phyloP scores from a whole-genome alignment of 805 yeast species.

The Yamadazyma sp. region DNA sequence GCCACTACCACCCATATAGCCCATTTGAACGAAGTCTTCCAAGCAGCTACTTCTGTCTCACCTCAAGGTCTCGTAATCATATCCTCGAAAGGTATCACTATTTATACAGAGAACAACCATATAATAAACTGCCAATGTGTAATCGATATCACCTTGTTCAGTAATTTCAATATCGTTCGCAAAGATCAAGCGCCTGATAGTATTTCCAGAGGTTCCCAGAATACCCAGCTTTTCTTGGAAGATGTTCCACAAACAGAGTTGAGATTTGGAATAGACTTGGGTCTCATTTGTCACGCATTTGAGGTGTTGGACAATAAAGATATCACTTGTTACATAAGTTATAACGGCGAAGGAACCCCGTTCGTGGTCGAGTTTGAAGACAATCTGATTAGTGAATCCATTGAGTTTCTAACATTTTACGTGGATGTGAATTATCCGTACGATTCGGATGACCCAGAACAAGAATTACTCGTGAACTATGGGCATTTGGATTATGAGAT shows the following conservation, averaged over 20 bases:
- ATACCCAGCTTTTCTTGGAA: conserved; percentile 7
- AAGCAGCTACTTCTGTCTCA: conserved; percentile 30
- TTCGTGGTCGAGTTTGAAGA: conserved; percentile 44
- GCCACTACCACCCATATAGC: conserved; percentile 39
- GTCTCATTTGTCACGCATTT: conserved; percentile 36
- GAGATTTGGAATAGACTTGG: conserved; percentile 37
- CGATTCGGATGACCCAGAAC: conserved; percentile 21
- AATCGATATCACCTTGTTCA: conserved; percentile 39
- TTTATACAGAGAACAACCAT: conserved; percentile 39
- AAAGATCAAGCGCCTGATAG: neutral
- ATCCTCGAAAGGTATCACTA: conserved; percentile 29
- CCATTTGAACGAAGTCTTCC: conserved; percentile 39
- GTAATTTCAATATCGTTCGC: conserved; percentile 23
- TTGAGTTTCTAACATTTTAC: conserved; percentile 42
- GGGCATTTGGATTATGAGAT: conserved; percentile 33
- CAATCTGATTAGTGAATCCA: conserved; percentile 36
- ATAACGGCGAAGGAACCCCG: conserved; percentile 41
- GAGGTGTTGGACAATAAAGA: conserved; percentile 29
- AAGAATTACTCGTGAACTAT: conserved; percentile 27
- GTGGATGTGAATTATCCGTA: conserved; percentile 28
- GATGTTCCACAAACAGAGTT: conserved; percentile 8
- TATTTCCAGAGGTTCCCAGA: neutral
- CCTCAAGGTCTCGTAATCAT: conserved; percentile 37
- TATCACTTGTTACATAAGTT: conserved; percentile 36
- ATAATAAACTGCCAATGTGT: conserved; percentile 33